A percentile compares a stretch with the other conserved stretches of the same genome.
Conservation (phyloP, 192 early-diverging fungal genomes). For the Coemansia sp. region DNA sequence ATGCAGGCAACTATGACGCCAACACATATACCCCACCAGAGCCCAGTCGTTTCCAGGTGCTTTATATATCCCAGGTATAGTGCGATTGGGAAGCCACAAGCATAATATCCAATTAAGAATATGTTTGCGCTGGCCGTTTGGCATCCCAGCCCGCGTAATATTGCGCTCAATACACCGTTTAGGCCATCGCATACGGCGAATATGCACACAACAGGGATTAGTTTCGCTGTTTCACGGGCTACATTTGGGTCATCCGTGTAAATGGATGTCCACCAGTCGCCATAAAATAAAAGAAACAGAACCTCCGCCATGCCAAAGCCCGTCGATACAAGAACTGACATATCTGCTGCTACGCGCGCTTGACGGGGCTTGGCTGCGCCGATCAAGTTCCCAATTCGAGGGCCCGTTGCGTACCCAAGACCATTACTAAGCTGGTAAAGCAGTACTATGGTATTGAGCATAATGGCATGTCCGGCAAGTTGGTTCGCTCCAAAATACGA, state of each 20-base stretch:
- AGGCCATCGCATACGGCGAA: slow-evolving; percentile 45
- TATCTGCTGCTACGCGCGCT: slow-evolving; percentile 62
- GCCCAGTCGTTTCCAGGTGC: not conserved
- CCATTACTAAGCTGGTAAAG: slow-evolving; percentile 71
- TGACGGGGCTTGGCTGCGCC: slow-evolving; percentile 47
- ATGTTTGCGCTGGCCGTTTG: slow-evolving; percentile 3
- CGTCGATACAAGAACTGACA: slow-evolving; percentile 57
- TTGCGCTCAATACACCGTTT: slow-evolving; percentile 55
- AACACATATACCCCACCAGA: not conserved
- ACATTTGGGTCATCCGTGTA: slow-evolving; percentile 31
- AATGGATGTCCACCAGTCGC: slow-evolving; percentile 61
- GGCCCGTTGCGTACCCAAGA: slow-evolving; percentile 71
- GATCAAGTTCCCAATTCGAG: slow-evolving; percentile 76
- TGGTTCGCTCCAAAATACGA: slow-evolving; percentile 69
- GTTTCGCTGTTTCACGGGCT: slow-evolving; percentile 8
- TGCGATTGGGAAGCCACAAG: slow-evolving; percentile 43
- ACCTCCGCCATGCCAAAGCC: slow-evolving; percentile 53
- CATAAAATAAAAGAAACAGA: slow-evolving; percentile 54
- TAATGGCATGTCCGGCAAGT: slow-evolving; percentile 43
- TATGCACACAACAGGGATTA: slow-evolving; percentile 19
- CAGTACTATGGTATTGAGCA: slow-evolving; percentile 68
- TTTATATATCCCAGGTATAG: slow-evolving; percentile 32
- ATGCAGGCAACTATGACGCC: not conserved
- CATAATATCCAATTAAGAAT: slow-evolving; percentile 41
- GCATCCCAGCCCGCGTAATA: slow-evolving; percentile 11